A percentile compares a stretch with the other conserved stretches of the same genome.
Evolutionary conservation across 768 basidiomycete genomes (phyloP).

Genomic region (Naganishia randhawae): DNA sequence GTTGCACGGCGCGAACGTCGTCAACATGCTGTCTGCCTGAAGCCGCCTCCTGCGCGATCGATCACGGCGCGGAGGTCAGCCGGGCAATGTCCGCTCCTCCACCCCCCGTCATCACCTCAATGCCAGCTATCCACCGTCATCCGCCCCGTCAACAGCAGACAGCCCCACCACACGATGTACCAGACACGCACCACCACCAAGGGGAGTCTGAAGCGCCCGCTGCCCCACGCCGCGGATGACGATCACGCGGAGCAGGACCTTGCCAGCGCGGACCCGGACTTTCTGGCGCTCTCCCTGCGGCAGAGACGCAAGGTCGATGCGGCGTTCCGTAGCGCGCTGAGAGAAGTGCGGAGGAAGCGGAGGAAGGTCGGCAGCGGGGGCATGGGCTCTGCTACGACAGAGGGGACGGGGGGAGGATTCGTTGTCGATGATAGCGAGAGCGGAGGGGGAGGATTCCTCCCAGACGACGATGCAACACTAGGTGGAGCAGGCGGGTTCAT

Average conservation of each 20-base stretch:
- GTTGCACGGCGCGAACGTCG: background rate
- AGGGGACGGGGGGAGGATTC: background rate
- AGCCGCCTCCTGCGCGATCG: background rate
- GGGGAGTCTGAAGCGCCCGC: background rate
- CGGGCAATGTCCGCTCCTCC: background rate
- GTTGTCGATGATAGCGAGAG: conserved; percentile 7
- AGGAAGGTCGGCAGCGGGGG: conserved; percentile 1
- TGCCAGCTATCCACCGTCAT: background rate
- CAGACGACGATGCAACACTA: conserved; percentile 32
- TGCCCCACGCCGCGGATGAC: no score
- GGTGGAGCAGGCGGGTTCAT: conserved; percentile 32
- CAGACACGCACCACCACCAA: conserved; percentile 6
- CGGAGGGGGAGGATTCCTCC: conserved; percentile 26
- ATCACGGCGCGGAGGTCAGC: background rate
- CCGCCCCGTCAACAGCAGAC: no score
- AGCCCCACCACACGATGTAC: no score
- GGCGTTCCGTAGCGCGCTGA: conserved; percentile 40
- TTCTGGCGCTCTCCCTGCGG: conserved; percentile 36
- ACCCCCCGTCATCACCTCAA: background rate
- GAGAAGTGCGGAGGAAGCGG: conserved; percentile 33
- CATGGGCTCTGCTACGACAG: background rate
- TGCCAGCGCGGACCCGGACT: conserved; percentile 47
- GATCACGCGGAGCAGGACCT: no score
- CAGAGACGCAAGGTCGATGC: conserved; percentile 39
- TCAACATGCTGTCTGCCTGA: background rate